phyloP scores from a whole-genome alignment of 257 asterid genomes.

The Rehmannia glutinosa region DNA sequence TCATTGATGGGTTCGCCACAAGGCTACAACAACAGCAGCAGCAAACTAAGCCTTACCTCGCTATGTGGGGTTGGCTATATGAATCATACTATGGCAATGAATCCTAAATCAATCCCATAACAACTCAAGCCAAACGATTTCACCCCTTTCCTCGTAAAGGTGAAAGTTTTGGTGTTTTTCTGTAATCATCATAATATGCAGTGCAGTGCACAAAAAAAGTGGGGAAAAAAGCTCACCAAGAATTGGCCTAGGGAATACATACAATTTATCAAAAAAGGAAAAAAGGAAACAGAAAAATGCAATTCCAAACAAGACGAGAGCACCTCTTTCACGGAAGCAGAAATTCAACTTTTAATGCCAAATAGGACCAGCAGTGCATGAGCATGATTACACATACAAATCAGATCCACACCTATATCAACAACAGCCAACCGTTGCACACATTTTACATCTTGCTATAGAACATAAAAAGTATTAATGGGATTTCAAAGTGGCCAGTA shows the following conservation, averaged over 20 bases:
- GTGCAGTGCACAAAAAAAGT: neutral
- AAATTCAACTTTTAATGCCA: neutral
- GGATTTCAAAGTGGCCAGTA: conserved; percentile 14
- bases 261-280: neutral
- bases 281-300: neutral
- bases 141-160: no score
- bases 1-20: no score
- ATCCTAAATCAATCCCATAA: no score
- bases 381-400: no score
- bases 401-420: no score
- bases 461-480: neutral
- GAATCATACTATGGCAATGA: no score
- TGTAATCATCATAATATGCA: neutral
- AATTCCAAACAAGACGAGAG: neutral
- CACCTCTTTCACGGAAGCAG: neutral
- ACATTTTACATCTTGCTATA: neutral
- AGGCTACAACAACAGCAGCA: no score
- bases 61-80: no score
- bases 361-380: no score
- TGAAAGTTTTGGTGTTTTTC: neutral
- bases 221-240: neutral
- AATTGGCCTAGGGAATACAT: neutral
- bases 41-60: conserved; percentile 3
- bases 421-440: conserved; percentile 1
- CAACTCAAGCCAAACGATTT: no score